phyloP scores from a whole-genome alignment of 1,284 basidiomycete genomes.

The Microbotryum violaceum region DNA sequence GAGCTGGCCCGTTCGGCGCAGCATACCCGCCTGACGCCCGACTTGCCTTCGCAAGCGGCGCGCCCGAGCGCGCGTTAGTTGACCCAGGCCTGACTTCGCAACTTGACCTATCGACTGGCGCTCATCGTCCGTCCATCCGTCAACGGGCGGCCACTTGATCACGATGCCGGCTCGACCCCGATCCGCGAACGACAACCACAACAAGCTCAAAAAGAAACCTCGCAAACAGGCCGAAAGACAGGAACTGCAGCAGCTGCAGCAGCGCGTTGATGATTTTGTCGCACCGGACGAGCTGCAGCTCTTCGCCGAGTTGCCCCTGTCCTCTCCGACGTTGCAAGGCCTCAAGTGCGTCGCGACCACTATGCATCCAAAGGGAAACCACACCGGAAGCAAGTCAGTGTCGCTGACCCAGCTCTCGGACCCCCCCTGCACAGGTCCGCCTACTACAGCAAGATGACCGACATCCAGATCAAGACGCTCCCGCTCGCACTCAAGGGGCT shows the following conservation, averaged over 20 bases:
- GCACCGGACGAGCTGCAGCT: neutral
- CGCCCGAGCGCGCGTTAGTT: no score
- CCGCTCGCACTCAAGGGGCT: conserved; percentile 58
- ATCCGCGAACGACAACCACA: neutral
- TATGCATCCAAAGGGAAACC: no score
- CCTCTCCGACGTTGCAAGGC: conserved; percentile 46
- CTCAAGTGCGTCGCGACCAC: neutral
- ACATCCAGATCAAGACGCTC: conserved; percentile 62
- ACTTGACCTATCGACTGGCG: no score
- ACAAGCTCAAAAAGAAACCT: neutral
- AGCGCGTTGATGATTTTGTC: conserved; percentile 9
- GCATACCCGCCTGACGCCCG: no score
- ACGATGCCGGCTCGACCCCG: no score
- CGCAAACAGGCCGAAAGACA: conserved; percentile 3
- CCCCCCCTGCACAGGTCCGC: conserved; percentile 67
- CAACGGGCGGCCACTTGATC: no score
- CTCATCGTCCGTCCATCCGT: no score
- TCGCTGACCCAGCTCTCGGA: conserved; percentile 41
- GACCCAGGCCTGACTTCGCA: no score
- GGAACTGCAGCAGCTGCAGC: conserved; percentile 11
- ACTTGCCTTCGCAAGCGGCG: no score
- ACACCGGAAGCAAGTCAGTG: neutral
- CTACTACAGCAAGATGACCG: conserved; percentile 78
- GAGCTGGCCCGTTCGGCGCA: no score
- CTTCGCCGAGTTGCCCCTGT: conserved; percentile 39